These are phyloP conservation scores for Boletellus emodensis DNA, from an alignment of 768 basidiomycete genomes.

Conservation along the genomic window DNA sequence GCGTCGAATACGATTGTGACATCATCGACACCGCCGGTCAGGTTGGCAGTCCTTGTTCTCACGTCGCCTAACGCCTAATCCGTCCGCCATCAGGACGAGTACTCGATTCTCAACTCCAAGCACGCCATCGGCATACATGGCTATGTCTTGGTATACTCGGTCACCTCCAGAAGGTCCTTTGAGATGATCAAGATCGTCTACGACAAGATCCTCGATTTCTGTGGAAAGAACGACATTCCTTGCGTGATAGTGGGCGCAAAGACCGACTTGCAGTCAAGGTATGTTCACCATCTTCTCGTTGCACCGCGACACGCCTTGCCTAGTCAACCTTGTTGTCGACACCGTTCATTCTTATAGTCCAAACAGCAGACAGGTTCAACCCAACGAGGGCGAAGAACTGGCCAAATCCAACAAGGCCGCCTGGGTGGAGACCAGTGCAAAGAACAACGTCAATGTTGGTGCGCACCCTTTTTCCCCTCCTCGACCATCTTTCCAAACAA, in stretches of 20 bases:
- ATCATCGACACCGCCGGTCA: constrained; percentile 98
- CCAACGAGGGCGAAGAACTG: constrained; percentile 69
- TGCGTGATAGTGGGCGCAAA: constrained; percentile 96
- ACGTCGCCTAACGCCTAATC: constrained; percentile 2
- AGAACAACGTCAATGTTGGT: constrained; percentile 85
- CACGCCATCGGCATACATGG: constrained; percentile 97
- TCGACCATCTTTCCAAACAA: background rate
- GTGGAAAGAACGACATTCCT: constrained; percentile 78
- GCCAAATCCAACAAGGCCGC: constrained; percentile 70
- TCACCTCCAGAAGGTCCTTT: constrained; percentile 84
- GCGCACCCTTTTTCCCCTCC: constrained; percentile 34
- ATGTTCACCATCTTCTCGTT: constrained; percentile 26
- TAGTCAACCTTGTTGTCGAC: constrained; percentile 10
- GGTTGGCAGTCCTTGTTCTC: constrained; percentile 42
- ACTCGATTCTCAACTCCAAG: constrained; percentile 87
- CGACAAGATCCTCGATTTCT: constrained; percentile 89
- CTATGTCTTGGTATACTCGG: constrained; percentile 94
- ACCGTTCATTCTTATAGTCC: constrained; percentile 31
- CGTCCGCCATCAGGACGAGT: constrained; percentile 64
- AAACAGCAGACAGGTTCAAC: constrained; percentile 65
- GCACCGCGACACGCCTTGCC: constrained; percentile 8
- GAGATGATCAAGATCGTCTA: constrained; percentile 93
- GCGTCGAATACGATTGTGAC: constrained; percentile 91
- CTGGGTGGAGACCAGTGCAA: constrained; percentile 87
- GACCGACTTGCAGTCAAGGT: constrained; percentile 77